Percentiles rank a stretch among this genome's conserved stretches.
These are phyloP conservation scores for Venturia effusa DNA, from an alignment of 2,329 filamentous ascomycete species.

Conservation along the genomic window DNA sequence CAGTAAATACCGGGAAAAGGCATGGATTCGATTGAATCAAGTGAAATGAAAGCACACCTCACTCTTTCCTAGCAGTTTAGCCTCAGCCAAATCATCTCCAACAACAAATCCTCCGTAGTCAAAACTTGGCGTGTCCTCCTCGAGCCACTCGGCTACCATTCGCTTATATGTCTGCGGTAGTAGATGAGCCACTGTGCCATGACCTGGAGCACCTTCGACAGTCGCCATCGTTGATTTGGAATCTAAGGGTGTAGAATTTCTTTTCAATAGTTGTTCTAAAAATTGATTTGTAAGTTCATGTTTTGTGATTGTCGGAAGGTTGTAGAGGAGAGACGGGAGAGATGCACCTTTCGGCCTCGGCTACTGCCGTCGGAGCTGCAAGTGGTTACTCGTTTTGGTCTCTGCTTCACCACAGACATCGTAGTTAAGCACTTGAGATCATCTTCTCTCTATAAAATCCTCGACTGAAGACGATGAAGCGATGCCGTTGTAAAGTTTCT, in stretches of 20 bases:
- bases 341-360: no score
- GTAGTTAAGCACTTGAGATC: no score
- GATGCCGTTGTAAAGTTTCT: no score
- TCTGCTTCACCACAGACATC: no score
- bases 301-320: neutral
- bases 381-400: no score
- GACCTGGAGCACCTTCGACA: slow-evolving; percentile 42
- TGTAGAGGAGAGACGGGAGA: no score
- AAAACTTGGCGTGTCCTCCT: slow-evolving; percentile 91
- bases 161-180: slow-evolving; percentile 79
- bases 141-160: slow-evolving; percentile 72
- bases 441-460: no score
- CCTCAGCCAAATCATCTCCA: slow-evolving; percentile 48
- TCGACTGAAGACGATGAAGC: no score
- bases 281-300: neutral
- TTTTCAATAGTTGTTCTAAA: neutral
- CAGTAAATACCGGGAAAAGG: neutral
- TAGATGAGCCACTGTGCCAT: slow-evolving; percentile 58
- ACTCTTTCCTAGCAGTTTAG: slow-evolving; percentile 46
- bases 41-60: slow-evolving; percentile 25
- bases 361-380: no score
- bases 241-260: neutral
- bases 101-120: slow-evolving; percentile 98
- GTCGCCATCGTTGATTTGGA: neutral
- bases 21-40: neutral